Base-by-base conservation (phyloP, 2,329 filamentous ascomycete species). In the Paracamarosporium sp. region DNA sequence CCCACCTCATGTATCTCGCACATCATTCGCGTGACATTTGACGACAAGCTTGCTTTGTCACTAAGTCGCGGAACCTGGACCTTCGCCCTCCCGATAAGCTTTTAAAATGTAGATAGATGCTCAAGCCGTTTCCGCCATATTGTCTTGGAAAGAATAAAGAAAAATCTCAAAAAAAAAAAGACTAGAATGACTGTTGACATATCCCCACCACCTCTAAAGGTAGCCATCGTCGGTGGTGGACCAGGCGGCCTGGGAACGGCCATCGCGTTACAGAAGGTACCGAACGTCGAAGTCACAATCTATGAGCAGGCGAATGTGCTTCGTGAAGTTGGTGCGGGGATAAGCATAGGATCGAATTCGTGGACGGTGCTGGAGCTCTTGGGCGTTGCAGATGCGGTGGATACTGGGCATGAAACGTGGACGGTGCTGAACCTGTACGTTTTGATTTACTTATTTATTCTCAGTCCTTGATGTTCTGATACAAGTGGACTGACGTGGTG, bases 361-460 rank as follows among this genome's bases (percentile, higher is more conserved):
- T 83, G 81, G 82, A 80, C 75, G 43, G 78, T 82, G 5, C 66
- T 84, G 15, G 79, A 79, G 44, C 61, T 82, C 27, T 70, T 83
- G 2, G 81, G 80, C 9, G 80, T 77, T 1, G 79, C 76, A 4
- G 72, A 79, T 43, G 60, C 57, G 12, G 20, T 62, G 36, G 47
- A 53, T 12, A 62, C 55, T 11, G 77, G 76, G 4, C 76, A 78
- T 56, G 60, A 67, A n/a, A 72, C 75, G 13, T 65, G 57, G 24
- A 65, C 66, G 1, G 61, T 76, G 13, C 43, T 73, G 5, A 67
- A 76, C 53, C 62, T 75, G 75, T 77, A 55, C 47, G 64, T 57
- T 3, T 11, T 8, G 20, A 9, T 12, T 25, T 3, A 13, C 9
- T 28, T 22, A 50, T 28, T 9, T 7, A 38, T 12, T 36, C 8